phyloP scores from a whole-genome alignment of 1,139 yeast genomes.

The Diutina mesorugosa region DNA sequence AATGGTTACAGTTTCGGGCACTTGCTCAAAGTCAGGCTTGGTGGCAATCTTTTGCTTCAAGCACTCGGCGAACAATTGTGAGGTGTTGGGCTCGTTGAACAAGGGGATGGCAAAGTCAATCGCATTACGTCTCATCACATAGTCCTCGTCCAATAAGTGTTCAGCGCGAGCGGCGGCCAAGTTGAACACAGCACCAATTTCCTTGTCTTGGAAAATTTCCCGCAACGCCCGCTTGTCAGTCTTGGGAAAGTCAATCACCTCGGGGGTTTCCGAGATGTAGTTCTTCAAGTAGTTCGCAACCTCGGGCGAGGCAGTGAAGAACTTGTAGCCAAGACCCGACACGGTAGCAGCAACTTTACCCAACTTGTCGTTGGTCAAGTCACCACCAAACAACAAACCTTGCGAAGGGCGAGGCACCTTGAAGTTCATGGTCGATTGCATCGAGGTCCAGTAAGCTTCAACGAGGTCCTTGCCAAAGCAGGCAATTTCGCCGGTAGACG shows the following conservation, averaged over 20 bases:
- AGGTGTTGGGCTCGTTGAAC: constrained; percentile 92
- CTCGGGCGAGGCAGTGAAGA: constrained; percentile 60
- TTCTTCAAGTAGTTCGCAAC: constrained; percentile 57
- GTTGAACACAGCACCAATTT: constrained; percentile 81
- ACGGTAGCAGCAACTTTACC: constrained; percentile 63
- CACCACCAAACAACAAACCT: constrained; percentile 92
- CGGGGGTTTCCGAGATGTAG: constrained; percentile 35
- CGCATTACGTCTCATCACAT: constrained; percentile 97
- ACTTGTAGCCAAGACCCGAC: constrained; percentile 67
- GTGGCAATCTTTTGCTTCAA: constrained; percentile 58
- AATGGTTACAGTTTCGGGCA: constrained; percentile 37
- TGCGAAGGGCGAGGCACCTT: constrained; percentile 81
- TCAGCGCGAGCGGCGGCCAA: constrained; percentile 87
- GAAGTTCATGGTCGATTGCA: constrained; percentile 96
- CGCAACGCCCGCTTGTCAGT: constrained; percentile 87
- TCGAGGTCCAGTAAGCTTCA: constrained; percentile 96
- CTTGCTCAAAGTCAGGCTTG: constrained; percentile 30
- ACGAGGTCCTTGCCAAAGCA: constrained; percentile 76
- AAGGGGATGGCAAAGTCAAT: constrained; percentile 95
- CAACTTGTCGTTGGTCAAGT: constrained; percentile 55
- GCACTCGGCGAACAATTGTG: constrained; percentile 76
- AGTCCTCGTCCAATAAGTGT: constrained; percentile 72
- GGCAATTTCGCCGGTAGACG: constrained; percentile 97
- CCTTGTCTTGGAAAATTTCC: constrained; percentile 79
- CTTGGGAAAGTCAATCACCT: constrained; percentile 79